Evolutionary conservation across 192 early-diverging fungal genomes (phyloP), one percentile per base, ranked within the genome.

Genomic region (Martensiomyces pterosporus): DNA sequence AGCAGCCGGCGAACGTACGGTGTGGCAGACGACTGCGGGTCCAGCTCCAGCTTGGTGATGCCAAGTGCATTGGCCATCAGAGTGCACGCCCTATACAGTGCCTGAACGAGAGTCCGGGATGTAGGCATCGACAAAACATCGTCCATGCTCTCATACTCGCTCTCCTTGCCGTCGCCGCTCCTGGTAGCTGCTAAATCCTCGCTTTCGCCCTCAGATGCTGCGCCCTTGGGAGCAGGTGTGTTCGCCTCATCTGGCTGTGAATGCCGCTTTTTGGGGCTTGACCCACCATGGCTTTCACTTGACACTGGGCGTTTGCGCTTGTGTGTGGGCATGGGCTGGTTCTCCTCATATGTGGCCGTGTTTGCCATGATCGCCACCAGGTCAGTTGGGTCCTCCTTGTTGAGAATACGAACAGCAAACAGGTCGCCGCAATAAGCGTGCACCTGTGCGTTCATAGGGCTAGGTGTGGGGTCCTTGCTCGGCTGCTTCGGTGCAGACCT

Each of bases 381-480:
- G 34, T 74, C 70, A 4, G 70, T 74, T 14, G 70, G 50, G 44
- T 74, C 70, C 39, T 74, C 70, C 39, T 62, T 60, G 59, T 74
- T 74, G 9, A 74, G 59, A 9, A 74, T 52, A 18, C 70, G 70
- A 50, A 74, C 70, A 2, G 70, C 70, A 22, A 74, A 39, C 21
- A 74, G 47, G 35, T 74, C 70, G 41, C 70, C 70, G 36, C 70
- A 62, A 59, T 74, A 62, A 24, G 70, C 70, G 12, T 66, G 58
- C 5, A 66, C 59, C 14, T 54, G 65, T 1, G 52, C 47, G 38
- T 47, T 47, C 54, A 56, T 47, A 9, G 27, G 32, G 42, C 38
- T 24, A 25, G 39, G 15, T 6, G 13, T 24, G 16, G 24, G 33
- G 9, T 21, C 13, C 45, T 19, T 34, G 23, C 34, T 18, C 15